These are phyloP conservation scores for Nemania sp. DNA, from an alignment of 2,329 filamentous ascomycete species.

Conservation along the genomic window DNA sequence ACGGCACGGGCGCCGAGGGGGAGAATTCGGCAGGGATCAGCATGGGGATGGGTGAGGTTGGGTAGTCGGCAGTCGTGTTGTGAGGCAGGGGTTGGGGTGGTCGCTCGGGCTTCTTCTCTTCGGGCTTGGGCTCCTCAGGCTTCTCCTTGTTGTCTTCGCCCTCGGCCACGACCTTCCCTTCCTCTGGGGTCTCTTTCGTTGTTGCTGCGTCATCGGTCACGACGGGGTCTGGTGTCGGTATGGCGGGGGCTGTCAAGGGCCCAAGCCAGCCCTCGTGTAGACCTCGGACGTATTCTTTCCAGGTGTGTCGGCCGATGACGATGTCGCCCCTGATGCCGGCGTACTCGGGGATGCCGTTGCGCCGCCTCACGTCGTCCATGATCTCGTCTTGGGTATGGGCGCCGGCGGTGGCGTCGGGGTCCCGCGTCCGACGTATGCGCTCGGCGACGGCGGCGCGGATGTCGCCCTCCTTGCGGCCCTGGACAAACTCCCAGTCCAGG, in stretches of 20 bases:
- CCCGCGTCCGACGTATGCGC: constrained; percentile 74
- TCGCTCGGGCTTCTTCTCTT: constrained; percentile 60
- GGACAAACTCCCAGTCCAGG: constrained; percentile 94
- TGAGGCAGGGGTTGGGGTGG: constrained; percentile 72
- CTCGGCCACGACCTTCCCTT: constrained; percentile 24
- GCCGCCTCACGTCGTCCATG: constrained; percentile 66
- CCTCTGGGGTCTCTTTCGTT: constrained; percentile 16
- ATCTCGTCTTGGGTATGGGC: constrained; percentile 60
- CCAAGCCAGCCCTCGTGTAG: constrained; percentile 97
- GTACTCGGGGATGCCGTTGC: constrained; percentile 71
- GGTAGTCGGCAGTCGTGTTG: constrained; percentile 74
- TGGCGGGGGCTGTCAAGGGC: constrained; percentile 68
- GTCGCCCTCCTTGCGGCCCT: constrained; percentile 91
- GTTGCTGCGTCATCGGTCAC: constrained; percentile 18
- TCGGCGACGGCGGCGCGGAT: constrained; percentile 85
- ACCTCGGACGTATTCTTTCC: constrained; percentile 96
- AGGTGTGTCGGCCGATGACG: constrained; percentile 86
- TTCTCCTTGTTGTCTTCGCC: constrained; percentile 47
- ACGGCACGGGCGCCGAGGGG: constrained; percentile 72
- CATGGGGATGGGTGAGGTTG: constrained; percentile 64
- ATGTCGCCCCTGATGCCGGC: constrained; percentile 80
- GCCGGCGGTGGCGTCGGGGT: constrained; percentile 53
- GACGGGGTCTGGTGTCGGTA: constrained; percentile 37
- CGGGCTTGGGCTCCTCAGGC: constrained; percentile 40
- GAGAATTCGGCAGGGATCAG: constrained; percentile 72